phyloP scores from a whole-genome alignment of 352 stramenopile genomes.

The Pythium sukuiense region DNA sequence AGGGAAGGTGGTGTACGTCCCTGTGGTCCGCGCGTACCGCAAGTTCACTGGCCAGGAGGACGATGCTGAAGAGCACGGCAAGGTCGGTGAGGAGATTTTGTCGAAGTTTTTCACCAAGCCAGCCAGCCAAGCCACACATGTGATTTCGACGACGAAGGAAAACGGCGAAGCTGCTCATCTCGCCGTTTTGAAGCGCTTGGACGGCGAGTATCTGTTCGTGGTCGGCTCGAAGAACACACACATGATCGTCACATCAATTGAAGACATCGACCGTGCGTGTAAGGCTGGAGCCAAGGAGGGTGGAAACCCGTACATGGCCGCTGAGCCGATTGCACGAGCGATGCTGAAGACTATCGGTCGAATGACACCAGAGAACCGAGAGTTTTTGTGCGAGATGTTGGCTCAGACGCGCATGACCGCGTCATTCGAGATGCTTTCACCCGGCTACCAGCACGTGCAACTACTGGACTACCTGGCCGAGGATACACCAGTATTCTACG shows the following conservation, averaged over 20 bases:
- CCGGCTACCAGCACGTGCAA: conserved; percentile 76
- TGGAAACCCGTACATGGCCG: conserved; percentile 52
- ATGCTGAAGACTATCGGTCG: conserved; percentile 42
- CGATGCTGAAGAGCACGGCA: conserved; percentile 46
- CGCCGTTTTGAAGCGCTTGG: conserved; percentile 61
- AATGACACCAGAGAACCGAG: conserved; percentile 39
- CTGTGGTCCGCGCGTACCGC: conserved; percentile 66
- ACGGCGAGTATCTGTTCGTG: conserved; percentile 68
- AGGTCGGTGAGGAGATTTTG: conserved; percentile 34
- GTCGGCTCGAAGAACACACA: conserved; percentile 86
- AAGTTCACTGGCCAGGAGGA: conserved; percentile 87
- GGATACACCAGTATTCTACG: conserved; percentile 83
- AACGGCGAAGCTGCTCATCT: conserved; percentile 80
- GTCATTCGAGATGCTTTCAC: conserved; percentile 79
- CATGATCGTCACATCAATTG: conserved; percentile 44
- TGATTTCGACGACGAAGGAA: conserved; percentile 79
- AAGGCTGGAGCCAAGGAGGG: conserved; percentile 20
- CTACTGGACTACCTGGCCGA: conserved; percentile 60
- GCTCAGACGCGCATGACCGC: conserved; percentile 73
- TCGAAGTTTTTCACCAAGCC: conserved; percentile 83
- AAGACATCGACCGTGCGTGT: conserved; percentile 48
- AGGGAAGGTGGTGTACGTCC: conserved; percentile 36
- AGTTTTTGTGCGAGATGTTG: conserved; percentile 67
- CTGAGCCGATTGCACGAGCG: conserved; percentile 48
- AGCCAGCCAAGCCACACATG: conserved; percentile 37